Evolutionary conservation across 2,329 filamentous ascomycete genomes (phyloP).

Genomic region (Celoporthe dispersa): DNA sequence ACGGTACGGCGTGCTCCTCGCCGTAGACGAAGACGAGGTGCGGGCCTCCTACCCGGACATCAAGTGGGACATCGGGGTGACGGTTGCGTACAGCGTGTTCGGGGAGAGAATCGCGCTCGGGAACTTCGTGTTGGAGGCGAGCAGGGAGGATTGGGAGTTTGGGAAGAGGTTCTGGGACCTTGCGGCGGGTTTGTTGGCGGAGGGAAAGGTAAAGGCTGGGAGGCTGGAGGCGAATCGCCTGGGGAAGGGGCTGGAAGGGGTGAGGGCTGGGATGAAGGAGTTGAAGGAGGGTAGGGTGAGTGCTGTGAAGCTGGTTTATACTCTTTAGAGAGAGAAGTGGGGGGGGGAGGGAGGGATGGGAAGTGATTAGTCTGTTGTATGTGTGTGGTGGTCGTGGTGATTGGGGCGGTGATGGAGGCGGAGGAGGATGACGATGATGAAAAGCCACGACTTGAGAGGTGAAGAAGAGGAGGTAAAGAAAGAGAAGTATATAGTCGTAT

Average conservation of each 20-base stretch:
- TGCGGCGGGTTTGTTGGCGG: constrained; percentile 37
- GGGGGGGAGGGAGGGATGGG: neutral
- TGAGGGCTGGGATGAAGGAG: constrained; percentile 38
- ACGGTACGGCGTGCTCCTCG: constrained; percentile 9
- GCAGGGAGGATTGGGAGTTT: constrained; percentile 38
- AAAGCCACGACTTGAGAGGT: neutral
- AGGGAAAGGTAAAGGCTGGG: constrained; percentile 42
- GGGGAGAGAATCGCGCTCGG: constrained; percentile 37
- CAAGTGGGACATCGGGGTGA: constrained; percentile 25
- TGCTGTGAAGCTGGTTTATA: constrained; percentile 47
- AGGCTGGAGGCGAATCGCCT: constrained; percentile 35
- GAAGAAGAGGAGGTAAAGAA: neutral
- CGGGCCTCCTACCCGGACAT: constrained; percentile 45
- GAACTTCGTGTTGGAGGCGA: constrained; percentile 17
- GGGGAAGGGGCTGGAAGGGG: constrained; percentile 39
- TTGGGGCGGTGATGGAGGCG: too few species aligned
- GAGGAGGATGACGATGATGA: neutral
- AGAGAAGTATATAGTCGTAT: neutral
- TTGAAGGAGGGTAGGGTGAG: constrained; percentile 41
- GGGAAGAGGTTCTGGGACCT: constrained; percentile 42
- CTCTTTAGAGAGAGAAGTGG: too few species aligned
- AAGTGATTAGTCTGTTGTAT: neutral
- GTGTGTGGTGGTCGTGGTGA: neutral
- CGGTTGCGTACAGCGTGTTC: constrained; percentile 40
- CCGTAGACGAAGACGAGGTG: constrained; percentile 32